A percentile compares a stretch with the other conserved stretches of the same genome.
Evolutionary conservation across 2,329 filamentous ascomycete genomes (phyloP).

Genomic region (Fusarium miscanthi): DNA sequence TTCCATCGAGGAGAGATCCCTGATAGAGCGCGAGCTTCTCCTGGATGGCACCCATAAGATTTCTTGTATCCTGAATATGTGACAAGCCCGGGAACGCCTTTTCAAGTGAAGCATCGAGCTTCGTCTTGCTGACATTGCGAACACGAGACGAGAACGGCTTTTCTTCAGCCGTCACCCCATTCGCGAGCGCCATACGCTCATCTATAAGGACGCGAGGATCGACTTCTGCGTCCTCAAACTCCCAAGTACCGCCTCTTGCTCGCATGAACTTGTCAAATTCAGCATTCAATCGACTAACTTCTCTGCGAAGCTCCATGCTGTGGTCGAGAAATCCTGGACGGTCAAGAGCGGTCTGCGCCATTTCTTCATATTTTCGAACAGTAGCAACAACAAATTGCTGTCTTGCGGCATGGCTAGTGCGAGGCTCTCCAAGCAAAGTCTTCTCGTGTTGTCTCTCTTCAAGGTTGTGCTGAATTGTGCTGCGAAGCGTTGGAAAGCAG

Average conservation of each 20-base stretch:
- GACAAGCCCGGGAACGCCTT: slow-evolving; percentile 10
- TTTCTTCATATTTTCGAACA: slow-evolving; percentile 39
- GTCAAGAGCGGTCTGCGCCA: slow-evolving; percentile 35
- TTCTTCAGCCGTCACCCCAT: neutral
- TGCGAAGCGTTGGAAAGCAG: slow-evolving; percentile 48
- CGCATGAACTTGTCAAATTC: slow-evolving; percentile 47
- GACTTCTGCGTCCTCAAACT: slow-evolving; percentile 41
- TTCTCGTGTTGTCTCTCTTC: slow-evolving; percentile 16
- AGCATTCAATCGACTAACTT: slow-evolving; percentile 33
- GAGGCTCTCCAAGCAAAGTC: slow-evolving; percentile 42
- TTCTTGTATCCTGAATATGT: neutral
- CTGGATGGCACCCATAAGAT: slow-evolving; percentile 37
- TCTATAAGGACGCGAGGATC: slow-evolving; percentile 23
- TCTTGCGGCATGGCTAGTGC: slow-evolving; percentile 38
- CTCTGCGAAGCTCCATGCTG: slow-evolving; percentile 42
- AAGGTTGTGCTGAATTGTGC: slow-evolving; percentile 39
- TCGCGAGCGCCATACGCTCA: neutral
- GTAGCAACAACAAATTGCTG: slow-evolving; percentile 43
- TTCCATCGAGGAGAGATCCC: slow-evolving; percentile 47
- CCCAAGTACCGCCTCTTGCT: slow-evolving; percentile 38
- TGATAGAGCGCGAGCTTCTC: slow-evolving; percentile 44
- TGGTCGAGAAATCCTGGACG: slow-evolving; percentile 40
- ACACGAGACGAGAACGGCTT: neutral
- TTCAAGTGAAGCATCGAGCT: neutral
- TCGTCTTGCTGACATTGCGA: neutral